Base-by-base conservation (phyloP, 2,329 filamentous ascomycete genomes). In the Moelleriella libera region DNA sequence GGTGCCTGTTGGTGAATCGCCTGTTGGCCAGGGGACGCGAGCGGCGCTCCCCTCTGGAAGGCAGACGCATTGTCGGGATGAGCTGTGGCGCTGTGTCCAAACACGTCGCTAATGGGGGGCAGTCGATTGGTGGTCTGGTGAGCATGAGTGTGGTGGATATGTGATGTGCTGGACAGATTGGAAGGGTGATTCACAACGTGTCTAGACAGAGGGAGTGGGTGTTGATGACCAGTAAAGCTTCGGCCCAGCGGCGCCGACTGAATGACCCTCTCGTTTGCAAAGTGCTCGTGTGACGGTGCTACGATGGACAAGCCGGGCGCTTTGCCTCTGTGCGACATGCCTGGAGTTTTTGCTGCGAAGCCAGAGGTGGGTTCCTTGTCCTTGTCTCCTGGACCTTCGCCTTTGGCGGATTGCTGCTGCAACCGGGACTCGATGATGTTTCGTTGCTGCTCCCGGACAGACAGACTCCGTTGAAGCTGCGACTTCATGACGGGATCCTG, bases 401-500 rank as follows among this genome's bases (percentile, higher is more conserved):
- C 83, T 61, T 81, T 82, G 57, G 90, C 90, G 21, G 83, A 85
- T 45, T 89, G 86, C 66, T 90, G 89, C 58, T 96, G 88, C 56
- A 90, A 69, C 59, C 92, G 80, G 37, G 87, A 82, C 66, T 97
- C 92, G 56, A 98, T 98, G 55, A 98, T 90, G 54, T 88, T 85
- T 55, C 90, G 78, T 65, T 98, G 92, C 62, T 95, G 88, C 55
- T 98, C 90, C 53, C 89, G 77, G 31, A 98, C 89, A 43, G 85
- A 88, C 65, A 96, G 80, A 65, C 92, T 97, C 55, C 90, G 81
- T 66, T 97, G 88, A 47, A 98, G 71, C 65, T 97, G 89, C 65
- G 95, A 88, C 60, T 92, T 83, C 88, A 96, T 94, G 21, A 85
- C 78, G n/a, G 92, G 90, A 64, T 98, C 88, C 57, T 97, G 86